Evolutionary conservation across 2,329 filamentous ascomycete genomes (phyloP), one percentile per base, ranked within the genome.

Genomic region (Aspergillus brunneoviolaceus): DNA sequence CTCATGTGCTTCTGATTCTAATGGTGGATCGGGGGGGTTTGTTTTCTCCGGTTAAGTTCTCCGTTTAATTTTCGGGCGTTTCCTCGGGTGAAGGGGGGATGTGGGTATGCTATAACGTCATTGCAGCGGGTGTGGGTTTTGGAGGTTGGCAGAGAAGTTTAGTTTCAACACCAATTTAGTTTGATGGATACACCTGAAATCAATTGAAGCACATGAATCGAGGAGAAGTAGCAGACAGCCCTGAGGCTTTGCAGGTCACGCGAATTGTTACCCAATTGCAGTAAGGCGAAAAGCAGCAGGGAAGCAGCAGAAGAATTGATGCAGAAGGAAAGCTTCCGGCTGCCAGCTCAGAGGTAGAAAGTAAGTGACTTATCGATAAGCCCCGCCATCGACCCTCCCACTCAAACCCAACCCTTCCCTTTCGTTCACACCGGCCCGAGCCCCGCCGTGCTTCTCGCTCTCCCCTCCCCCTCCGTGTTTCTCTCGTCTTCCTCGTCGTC

Each of bases 361-460:
- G 33, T 12, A 16, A 12, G 11, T 4, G 25, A 54, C 60, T 61
- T 67, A 68, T 68, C 65, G 66, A 68, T 68, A 68, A 68, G 64
- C 59, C 63, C 61, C 62, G 53, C 60, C 58, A 27, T 29, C 27
- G 27, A 45, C 19, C 16, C n/a, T 7, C 5, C 27, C 9, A 25
- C 48, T 4, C n/a, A 27, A n/a, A n/a, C 21, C 14, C 49, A 25
- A 29, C 23, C 11, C 23, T 21, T n/a, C 25, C 23, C 23, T 42
- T 25, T 51, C 23, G 10, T 42, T 49, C 42, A 45, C 51, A 12
- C 27, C 25, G 51, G 55, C 59, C 59, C 51, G 51, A 55, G 51
- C 48, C 54, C 4, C 58, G 47, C 48, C 54, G 27, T 29, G 27
- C 27, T 29, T 29, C 2, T 29, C 57, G 31, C 27, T 35, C 33